Conservation (phyloP, 441 rosid genomes). For the Manihot esculenta region DNA sequence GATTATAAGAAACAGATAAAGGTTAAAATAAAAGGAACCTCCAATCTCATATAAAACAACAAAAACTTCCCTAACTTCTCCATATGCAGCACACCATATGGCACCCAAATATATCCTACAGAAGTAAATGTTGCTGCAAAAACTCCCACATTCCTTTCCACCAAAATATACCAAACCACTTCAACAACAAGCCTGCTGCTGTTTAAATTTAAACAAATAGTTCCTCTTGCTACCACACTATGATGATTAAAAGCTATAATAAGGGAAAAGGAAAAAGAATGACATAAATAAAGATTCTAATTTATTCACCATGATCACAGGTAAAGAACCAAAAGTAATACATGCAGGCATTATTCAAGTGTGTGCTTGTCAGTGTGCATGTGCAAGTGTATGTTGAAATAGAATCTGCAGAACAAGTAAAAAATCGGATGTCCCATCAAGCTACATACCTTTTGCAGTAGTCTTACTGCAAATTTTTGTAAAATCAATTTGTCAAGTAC, state of each 20-base stretch:
- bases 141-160: neutral
- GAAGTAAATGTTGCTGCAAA: neutral
- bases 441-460: constrained; percentile 72
- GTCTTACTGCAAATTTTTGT: constrained; percentile 68
- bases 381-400: neutral
- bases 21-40: neutral
- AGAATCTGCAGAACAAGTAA: constrained; percentile 4
- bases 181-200: neutral
- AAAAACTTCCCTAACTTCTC: neutral
- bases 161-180: neutral
- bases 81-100: neutral
- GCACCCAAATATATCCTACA: neutral
- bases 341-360: neutral
- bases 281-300: neutral
- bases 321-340: neutral
- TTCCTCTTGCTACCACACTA: constrained; percentile 6
- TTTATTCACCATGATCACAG: neutral
- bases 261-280: neutral
- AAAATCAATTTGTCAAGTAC: constrained; percentile 86
- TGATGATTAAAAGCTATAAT: neutral
- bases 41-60: neutral
- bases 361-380: neutral
- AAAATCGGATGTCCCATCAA: constrained; percentile 21
- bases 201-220: neutral
- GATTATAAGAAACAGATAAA: neutral